Evolutionary conservation across 2,329 filamentous ascomycete species (phyloP), one percentile per base, ranked within the genome.

Genomic region (Fulvia fulva): DNA sequence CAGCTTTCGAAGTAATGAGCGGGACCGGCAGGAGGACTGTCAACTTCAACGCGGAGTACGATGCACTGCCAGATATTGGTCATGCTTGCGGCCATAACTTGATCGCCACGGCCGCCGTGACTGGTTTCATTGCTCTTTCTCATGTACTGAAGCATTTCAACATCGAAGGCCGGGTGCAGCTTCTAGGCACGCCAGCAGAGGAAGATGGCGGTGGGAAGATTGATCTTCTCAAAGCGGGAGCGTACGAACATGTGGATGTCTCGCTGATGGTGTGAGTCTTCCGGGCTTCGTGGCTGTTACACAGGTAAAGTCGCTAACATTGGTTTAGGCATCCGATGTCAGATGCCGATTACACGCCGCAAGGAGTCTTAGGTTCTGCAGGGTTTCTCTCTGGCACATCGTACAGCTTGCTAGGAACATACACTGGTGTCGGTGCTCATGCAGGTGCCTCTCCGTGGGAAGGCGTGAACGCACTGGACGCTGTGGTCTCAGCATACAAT

Each of bases 1-100:
- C 80, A 1, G 79, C 80, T 11, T 82, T 79, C 75, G 72, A 76
- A 26, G 79, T 79, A 3, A 73, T 76, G 1, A 80, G 72, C 54
- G 75, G 79, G 53, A 78, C 70, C 32, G 26, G 71, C 25, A 51
- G 45, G n/a, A 23, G 51, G 2, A 75, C 72, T 0, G 73, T 78
- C 12, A 74, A 72, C n/a, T 78, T 78, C 57, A 77, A 78, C 56
- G 74, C 72, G 0, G 76, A 78, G 57, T 64, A 62, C 41, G 72
- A 76, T 58, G 72, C 73, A 4, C 61, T 75, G 14, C 68, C 67
- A 1, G 65, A 65, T 12, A 67, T 75, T 1, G 74, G 71, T 0
- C 74, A 76, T 55, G 74, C 75, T 1, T 76, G 75, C 47, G 74
- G 74, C 1, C 74, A 76, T 58, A 77, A 76, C 19, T 22, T 53